Conservation (phyloP, 306 rosid species). For the Erythrophleum fordii region DNA sequence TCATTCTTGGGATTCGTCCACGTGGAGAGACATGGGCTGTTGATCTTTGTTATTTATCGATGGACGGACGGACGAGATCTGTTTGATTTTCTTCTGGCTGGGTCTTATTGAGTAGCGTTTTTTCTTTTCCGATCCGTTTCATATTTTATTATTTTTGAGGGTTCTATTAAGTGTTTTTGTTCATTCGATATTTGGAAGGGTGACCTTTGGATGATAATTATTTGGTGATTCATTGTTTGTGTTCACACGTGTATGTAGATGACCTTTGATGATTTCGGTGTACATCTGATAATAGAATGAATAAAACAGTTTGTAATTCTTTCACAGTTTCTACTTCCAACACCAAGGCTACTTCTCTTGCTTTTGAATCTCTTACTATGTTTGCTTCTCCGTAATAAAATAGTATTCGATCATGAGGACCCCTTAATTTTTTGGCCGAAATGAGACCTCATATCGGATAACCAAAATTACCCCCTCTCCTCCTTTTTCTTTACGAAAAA, state of each 20-base stretch:
- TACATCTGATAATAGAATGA: slow-evolving; percentile 64
- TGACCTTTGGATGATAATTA: slow-evolving; percentile 39
- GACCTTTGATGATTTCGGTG: slow-evolving; percentile 61
- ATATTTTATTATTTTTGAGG: slow-evolving; percentile 30
- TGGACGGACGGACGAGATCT: slow-evolving; percentile 66
- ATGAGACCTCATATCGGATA: not conserved
- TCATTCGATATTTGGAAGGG: slow-evolving; percentile 41
- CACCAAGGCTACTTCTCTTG: not conserved
- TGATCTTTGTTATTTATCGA: slow-evolving; percentile 36
- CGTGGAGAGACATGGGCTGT: slow-evolving; percentile 41
- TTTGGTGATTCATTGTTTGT: slow-evolving; percentile 61
- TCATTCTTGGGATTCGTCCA: slow-evolving; percentile 30
- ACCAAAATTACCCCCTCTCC: no score
- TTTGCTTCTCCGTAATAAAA: not conserved
- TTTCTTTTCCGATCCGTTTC: not conserved
- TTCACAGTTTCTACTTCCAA: slow-evolving; percentile 6
- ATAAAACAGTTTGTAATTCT: slow-evolving; percentile 74
- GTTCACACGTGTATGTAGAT: slow-evolving; percentile 71
- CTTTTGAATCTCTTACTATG: not conserved
- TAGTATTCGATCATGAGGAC: not conserved
- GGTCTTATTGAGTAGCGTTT: slow-evolving; percentile 30
- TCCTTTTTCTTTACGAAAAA: no score
- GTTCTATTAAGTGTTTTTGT: not conserved
- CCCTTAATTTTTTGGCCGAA: not conserved
- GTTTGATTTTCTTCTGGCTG: slow-evolving; percentile 42